Evolutionary conservation across 2,329 filamentous ascomycete species (phyloP).

Genomic region (Talaromyces funiculosus): DNA sequence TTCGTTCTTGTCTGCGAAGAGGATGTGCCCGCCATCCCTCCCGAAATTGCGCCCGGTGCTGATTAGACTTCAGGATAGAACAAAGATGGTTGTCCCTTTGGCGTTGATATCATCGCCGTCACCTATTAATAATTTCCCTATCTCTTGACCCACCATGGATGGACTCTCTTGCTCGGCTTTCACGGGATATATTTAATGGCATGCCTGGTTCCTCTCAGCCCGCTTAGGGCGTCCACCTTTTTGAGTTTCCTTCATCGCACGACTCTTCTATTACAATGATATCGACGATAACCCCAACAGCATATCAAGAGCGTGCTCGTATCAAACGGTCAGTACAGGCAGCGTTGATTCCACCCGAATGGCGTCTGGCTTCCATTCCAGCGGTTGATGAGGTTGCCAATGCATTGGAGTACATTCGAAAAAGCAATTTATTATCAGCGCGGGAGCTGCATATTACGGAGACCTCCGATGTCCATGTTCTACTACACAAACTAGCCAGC

Average conservation of each 20-base stretch:
- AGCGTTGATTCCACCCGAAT: conserved; percentile 21
- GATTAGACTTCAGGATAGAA: background rate
- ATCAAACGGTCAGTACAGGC: conserved; percentile 21
- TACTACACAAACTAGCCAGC: conserved; percentile 34
- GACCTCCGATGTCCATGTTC: conserved; percentile 19
- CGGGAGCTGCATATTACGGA: conserved; percentile 22
- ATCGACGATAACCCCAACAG: background rate
- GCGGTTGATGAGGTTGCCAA: conserved; percentile 18
- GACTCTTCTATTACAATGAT: background rate
- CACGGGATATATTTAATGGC: conserved; percentile 1
- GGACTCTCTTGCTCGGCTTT: background rate
- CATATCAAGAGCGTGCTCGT: conserved; percentile 22
- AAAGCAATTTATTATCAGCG: conserved; percentile 11
- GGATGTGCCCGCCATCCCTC: background rate
- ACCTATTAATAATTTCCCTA: conserved; percentile 1
- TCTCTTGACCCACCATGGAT: background rate
- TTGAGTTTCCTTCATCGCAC: background rate
- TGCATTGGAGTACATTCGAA: conserved; percentile 18
- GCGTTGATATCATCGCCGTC: background rate
- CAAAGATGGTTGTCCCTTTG: background rate
- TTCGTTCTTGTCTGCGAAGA: background rate
- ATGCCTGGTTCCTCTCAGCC: background rate
- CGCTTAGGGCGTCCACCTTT: background rate
- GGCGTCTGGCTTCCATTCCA: conserved; percentile 21
- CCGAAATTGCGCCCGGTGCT: background rate